Evolutionary conservation across 2,329 filamentous ascomycete species (phyloP).

Genomic region (Alternaria brassicae): DNA sequence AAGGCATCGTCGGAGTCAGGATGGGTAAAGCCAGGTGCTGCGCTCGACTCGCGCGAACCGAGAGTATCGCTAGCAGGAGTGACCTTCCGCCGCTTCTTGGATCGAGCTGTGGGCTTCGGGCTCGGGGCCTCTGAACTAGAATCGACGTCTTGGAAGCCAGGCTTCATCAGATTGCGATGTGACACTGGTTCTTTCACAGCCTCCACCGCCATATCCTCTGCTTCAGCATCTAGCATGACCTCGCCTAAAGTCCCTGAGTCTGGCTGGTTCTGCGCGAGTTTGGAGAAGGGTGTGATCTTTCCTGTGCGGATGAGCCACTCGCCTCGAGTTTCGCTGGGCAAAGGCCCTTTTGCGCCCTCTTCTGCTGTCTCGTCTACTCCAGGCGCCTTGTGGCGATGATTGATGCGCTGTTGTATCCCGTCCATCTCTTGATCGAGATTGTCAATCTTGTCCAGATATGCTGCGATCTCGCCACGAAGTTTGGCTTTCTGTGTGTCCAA

Average conservation of each 20-base stretch:
- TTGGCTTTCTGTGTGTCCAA: conserved; percentile 65
- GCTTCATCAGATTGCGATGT: conserved; percentile 58
- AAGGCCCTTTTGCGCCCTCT: conserved; percentile 62
- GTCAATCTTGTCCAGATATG: conserved; percentile 69
- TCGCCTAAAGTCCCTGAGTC: conserved; percentile 75
- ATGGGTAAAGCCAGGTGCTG: conserved; percentile 28
- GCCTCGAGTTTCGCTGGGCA: conserved; percentile 81
- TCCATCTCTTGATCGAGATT: conserved; percentile 74
- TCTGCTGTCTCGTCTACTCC: conserved; percentile 53
- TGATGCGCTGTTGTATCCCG: conserved; percentile 82
- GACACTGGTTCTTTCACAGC: conserved; percentile 50
- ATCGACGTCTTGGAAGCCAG: conserved; percentile 53
- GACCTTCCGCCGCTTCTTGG: conserved; percentile 51
- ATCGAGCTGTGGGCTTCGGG: conserved; percentile 35
- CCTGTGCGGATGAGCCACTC: conserved; percentile 94
- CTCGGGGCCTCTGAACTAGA: conserved; percentile 43
- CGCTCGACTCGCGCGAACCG: conserved; percentile 26
- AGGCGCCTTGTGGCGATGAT: conserved; percentile 70
- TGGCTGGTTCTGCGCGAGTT: conserved; percentile 70
- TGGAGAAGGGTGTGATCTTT: conserved; percentile 96
- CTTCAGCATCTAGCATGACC: conserved; percentile 81
- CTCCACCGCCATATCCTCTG: conserved; percentile 65
- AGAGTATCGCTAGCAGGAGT: conserved; percentile 17
- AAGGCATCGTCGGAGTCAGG: conserved; percentile 53
- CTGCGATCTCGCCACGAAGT: conserved; percentile 69